A percentile compares a stretch with the other conserved stretches of the same genome.
These are phyloP conservation scores for Epichloe bromicola DNA, from an alignment of 2,329 filamentous ascomycete species.

Conservation along the genomic window DNA sequence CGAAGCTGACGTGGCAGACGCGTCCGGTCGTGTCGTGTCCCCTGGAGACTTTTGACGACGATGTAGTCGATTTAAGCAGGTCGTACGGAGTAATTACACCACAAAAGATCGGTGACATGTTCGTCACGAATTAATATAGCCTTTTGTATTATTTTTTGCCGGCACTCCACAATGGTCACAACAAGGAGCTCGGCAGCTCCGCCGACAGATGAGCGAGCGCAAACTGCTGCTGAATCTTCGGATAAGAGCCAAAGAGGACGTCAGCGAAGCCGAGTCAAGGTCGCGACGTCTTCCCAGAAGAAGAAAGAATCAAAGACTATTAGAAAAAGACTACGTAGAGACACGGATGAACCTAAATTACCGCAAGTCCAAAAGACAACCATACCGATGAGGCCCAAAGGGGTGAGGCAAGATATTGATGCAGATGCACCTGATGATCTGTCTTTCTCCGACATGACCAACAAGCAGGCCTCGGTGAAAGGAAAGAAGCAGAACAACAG, in stretches of 20 bases:
- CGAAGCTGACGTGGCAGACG: too few species aligned
- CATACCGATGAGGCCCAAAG: not conserved
- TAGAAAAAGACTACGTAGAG: not conserved
- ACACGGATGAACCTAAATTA: not conserved
- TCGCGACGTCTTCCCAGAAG: not conserved
- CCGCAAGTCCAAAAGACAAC: too few species aligned
- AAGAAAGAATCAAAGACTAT: not conserved
- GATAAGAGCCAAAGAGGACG: not conserved
- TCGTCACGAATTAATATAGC: too few species aligned
- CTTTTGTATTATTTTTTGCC: not conserved
- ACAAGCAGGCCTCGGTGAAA: not conserved
- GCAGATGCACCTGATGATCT: not conserved
- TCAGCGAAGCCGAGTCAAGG: not conserved
- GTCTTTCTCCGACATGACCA: not conserved
- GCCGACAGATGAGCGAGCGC: not conserved
- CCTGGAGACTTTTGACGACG: too few species aligned
- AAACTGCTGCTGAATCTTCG: not conserved
- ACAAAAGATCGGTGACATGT: too few species aligned
- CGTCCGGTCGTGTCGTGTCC: too few species aligned
- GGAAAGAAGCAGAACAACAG: not conserved
- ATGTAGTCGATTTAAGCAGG: too few species aligned
- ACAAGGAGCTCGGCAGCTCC: not conserved
- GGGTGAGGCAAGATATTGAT: not conserved
- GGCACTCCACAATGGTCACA: not conserved
- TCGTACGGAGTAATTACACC: too few species aligned